Evolutionary conservation across 1,139 yeast genomes (phyloP).

Genomic region (Zygoascus hellenicus): DNA sequence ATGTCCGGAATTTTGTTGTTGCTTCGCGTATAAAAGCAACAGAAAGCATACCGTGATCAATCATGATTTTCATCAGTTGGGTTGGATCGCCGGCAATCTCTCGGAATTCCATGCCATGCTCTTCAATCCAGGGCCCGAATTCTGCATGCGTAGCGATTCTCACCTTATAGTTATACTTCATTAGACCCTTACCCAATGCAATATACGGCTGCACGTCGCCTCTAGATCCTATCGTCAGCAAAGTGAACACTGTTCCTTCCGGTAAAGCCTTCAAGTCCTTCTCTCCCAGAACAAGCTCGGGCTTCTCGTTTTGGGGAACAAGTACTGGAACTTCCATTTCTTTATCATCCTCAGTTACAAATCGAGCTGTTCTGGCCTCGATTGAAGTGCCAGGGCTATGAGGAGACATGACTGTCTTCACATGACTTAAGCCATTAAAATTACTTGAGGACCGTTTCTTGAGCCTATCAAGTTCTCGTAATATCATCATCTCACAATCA

Average conservation of each 20-base stretch:
- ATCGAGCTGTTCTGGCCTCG: constrained; percentile 8
- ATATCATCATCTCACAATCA: constrained; percentile 57
- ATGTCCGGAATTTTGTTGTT: constrained; percentile 61
- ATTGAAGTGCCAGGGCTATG: not conserved
- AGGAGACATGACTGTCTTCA: not conserved
- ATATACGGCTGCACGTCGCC: constrained; percentile 97
- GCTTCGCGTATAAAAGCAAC: constrained; percentile 83
- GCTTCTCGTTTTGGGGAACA: not conserved
- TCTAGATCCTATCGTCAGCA: constrained; percentile 86
- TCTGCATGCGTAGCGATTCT: constrained; percentile 83
- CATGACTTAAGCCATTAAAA: not conserved
- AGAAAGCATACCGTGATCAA: constrained; percentile 80
- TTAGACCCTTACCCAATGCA: constrained; percentile 74
- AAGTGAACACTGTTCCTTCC: constrained; percentile 45
- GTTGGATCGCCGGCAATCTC: constrained; percentile 91
- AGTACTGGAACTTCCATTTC: constrained; percentile 8
- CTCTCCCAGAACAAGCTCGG: not conserved
- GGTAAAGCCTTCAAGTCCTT: constrained; percentile 2
- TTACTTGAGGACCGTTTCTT: constrained; percentile 24
- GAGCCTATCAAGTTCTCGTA: constrained; percentile 45
- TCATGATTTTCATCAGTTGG: constrained; percentile 88
- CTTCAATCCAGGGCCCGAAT: constrained; percentile 66
- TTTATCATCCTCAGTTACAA: constrained; percentile 1
- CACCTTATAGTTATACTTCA: constrained; percentile 74
- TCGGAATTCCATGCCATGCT: constrained; percentile 61